Base-by-base conservation (phyloP, 2,329 filamentous ascomycete genomes). In the Aspergillus vadensis region DNA sequence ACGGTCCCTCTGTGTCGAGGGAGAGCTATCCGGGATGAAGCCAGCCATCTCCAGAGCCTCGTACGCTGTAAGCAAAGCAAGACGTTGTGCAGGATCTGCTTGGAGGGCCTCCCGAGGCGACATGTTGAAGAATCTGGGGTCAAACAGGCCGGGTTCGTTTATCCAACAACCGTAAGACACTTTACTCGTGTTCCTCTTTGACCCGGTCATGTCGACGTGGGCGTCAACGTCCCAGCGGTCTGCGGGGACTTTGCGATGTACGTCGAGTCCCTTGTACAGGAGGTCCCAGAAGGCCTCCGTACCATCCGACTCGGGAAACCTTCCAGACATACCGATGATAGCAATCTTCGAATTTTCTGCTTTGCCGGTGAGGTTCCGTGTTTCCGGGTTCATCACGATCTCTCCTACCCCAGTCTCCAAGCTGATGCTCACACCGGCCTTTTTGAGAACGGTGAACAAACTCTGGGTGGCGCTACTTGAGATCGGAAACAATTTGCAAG, bases 81-180 rank as follows among this genome's bases (percentile, higher is more conserved):
- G 82, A 67, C 91, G 85, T 72, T 92, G 91, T 84, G 91, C 91
- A 0, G 91, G 91, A 72, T 94, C 91, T 1, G 90, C 92, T 71
- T 92, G 89, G 55, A 86, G 85, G 27, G 91, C 91, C 76, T 94
- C 90, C 67, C 90, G 86, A 5, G 90, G 90, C 38, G 90, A 92
- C 88, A 94, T 92, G 76, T 92, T 92, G 84, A 94, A 94, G 78
- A 94, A 93, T 1, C 88, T 83, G n/a, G 89, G 88, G 68, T 94
- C 91, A 70, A 94, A 94, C 51, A 89, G 81, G 58, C 89, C 89
- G 0, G 90, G 90, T 63, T 92, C 85, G 63, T 91, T 86, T 65
- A 91, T 85, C 77, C 87, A 92, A 78, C 89, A 91, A 15, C 90
- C 90, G 67, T 87, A 91, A 3, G 88, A 88, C 1, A 89, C 91